phyloP scores from a whole-genome alignment of 352 stramenopile species.

The Pythium dissimile region DNA sequence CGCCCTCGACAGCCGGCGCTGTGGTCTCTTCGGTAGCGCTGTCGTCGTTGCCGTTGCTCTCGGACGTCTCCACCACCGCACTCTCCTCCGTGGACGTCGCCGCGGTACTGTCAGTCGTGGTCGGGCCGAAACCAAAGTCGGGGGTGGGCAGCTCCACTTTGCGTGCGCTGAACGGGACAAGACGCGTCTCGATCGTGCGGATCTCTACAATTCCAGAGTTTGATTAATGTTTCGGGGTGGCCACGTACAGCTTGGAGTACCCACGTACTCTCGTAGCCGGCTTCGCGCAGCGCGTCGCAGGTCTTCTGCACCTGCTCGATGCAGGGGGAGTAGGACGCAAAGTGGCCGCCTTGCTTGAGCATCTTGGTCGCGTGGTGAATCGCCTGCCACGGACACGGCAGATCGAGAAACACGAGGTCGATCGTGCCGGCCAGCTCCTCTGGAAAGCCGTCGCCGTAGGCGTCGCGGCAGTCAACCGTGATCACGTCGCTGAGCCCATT shows the following conservation, averaged over 20 bases:
- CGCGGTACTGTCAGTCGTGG: neutral
- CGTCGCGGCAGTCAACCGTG: constrained; percentile 93
- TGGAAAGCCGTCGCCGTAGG: constrained; percentile 90
- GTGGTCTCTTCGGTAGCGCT: constrained; percentile 28
- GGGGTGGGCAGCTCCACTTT: constrained; percentile 65
- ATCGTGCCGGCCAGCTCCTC: constrained; percentile 59
- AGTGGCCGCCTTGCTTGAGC: constrained; percentile 90
- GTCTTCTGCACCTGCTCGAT: constrained; percentile 98
- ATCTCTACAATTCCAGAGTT: constrained; percentile 45
- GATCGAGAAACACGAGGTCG: constrained; percentile 97
- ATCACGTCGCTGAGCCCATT: constrained; percentile 92
- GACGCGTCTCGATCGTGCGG: constrained; percentile 91
- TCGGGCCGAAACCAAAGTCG: constrained; percentile 51
- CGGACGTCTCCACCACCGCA: constrained; percentile 6
- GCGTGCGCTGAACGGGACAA: constrained; percentile 80
- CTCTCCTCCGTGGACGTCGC: neutral
- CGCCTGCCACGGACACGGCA: constrained; percentile 97
- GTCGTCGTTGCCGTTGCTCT: constrained; percentile 17
- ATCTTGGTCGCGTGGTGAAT: constrained; percentile 90
- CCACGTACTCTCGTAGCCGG: constrained; percentile 79
- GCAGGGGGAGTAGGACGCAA: constrained; percentile 98
- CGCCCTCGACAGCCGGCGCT: neutral
- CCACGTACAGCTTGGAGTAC: neutral
- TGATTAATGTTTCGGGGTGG: neutral
- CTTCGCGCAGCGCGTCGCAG: constrained; percentile 59